These are phyloP conservation scores for Aspergillus sp. DNA, from an alignment of 2,329 filamentous ascomycete genomes.

Conservation along the genomic window DNA sequence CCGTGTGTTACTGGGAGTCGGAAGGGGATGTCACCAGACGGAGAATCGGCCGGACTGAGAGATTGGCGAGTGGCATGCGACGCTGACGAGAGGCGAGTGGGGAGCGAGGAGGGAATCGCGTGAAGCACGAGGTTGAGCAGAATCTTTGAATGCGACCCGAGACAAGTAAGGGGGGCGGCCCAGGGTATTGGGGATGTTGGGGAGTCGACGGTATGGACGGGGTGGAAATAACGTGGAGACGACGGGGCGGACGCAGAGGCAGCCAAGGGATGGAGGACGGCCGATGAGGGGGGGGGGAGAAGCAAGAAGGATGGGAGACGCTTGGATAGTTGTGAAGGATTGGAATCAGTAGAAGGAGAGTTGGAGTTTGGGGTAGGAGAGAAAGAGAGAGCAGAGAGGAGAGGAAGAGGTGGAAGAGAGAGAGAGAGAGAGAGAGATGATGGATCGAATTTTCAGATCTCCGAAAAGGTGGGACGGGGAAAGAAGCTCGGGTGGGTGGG, in stretches of 20 bases:
- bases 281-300: not conserved
- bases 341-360: not conserved
- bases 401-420: constrained; percentile 1
- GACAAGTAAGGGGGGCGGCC: too few relatives aligned
- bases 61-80: too few relatives aligned
- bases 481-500: not conserved
- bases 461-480: constrained; percentile 2
- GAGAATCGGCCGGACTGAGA: too few relatives aligned
- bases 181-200: too few relatives aligned
- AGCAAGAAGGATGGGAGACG: not conserved
- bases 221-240: too few relatives aligned
- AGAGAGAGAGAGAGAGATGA: constrained; percentile 1
- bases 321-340: not conserved
- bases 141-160: too few relatives aligned
- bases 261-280: not conserved
- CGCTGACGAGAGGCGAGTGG: constrained; percentile 1
- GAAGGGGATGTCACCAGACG: too few relatives aligned
- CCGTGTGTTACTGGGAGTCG: constrained; percentile 2
- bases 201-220: too few relatives aligned
- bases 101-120: too few relatives aligned
- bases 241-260: not conserved
- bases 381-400: not conserved
- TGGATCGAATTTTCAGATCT: not conserved
- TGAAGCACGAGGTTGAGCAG: too few relatives aligned
- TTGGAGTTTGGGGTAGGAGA: not conserved